phyloP scores from a whole-genome alignment of 306 rosid species.

The Pyrus betulifolia region DNA sequence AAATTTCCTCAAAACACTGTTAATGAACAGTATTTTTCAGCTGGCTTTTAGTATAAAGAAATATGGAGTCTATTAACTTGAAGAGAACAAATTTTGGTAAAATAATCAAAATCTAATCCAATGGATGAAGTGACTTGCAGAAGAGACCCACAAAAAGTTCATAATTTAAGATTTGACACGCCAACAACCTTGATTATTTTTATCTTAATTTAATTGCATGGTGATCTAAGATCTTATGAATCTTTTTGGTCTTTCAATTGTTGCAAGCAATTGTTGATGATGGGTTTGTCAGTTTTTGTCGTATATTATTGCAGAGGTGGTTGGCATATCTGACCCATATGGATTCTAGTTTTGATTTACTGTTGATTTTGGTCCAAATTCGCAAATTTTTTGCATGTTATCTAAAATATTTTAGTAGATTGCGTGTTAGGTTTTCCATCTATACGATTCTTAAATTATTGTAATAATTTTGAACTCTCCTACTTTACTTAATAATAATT shows the following conservation, averaged over 20 bases:
- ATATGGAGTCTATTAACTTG: not conserved
- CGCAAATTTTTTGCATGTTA: too few relatives aligned
- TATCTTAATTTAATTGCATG: not conserved
- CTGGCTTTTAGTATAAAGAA: too few relatives aligned
- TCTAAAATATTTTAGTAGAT: too few relatives aligned
- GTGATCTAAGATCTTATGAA: not conserved
- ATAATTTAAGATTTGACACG: conserved; percentile 10
- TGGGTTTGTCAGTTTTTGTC: not conserved
- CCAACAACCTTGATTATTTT: conserved; percentile 17
- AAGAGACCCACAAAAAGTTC: not conserved
- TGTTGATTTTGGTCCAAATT: not conserved
- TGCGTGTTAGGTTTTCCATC: too few relatives aligned
- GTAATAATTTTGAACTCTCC: too few relatives aligned
- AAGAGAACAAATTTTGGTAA: not conserved
- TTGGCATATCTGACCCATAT: not conserved
- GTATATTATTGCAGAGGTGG: not conserved
- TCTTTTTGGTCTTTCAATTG: not conserved
- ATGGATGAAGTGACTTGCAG: not conserved
- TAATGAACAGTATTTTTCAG: too few relatives aligned
- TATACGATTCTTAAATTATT: too few relatives aligned
- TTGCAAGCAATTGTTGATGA: not conserved
- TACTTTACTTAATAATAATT: too few relatives aligned
- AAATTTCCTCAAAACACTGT: too few relatives aligned
- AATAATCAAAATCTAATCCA: not conserved
- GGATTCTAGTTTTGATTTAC: not conserved